phyloP scores from a whole-genome alignment of 768 basidiomycete genomes.

The Tulasnella sp. region DNA sequence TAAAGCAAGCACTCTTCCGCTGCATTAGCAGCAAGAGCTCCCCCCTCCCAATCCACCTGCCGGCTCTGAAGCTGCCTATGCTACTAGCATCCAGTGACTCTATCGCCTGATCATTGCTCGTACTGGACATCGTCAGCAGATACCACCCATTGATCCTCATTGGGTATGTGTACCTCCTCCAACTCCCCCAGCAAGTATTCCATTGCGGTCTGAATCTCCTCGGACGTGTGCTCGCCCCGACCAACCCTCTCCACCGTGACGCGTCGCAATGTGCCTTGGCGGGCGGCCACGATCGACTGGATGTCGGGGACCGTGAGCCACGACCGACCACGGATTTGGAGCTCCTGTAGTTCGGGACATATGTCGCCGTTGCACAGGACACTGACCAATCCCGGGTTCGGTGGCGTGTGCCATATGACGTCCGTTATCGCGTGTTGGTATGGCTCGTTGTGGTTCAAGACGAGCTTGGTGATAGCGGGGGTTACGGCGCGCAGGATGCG shows the following conservation, averaged over 20 bases:
- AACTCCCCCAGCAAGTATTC: background rate
- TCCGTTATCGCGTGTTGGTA: background rate
- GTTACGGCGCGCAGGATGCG: background rate
- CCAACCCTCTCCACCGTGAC: conserved; percentile 1
- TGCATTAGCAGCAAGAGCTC: no score
- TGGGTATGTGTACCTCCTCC: background rate
- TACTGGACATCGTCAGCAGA: background rate
- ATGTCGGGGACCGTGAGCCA: background rate
- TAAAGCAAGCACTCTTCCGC: background rate
- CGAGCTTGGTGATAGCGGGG: background rate
- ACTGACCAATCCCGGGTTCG: background rate
- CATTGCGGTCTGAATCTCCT: background rate
- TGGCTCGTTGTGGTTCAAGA: background rate
- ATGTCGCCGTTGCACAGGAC: background rate
- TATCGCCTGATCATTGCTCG: background rate
- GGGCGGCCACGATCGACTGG: background rate
- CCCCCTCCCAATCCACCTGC: background rate
- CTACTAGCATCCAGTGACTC: background rate
- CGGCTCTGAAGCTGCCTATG: background rate
- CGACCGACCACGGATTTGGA: background rate
- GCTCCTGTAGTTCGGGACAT: background rate
- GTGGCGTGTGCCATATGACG: background rate
- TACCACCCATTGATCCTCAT: background rate
- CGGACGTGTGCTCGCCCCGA: background rate
- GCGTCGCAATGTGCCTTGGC: background rate